Conservation (phyloP, 306 rosid genomes). For the Ceratonia siliqua region DNA sequence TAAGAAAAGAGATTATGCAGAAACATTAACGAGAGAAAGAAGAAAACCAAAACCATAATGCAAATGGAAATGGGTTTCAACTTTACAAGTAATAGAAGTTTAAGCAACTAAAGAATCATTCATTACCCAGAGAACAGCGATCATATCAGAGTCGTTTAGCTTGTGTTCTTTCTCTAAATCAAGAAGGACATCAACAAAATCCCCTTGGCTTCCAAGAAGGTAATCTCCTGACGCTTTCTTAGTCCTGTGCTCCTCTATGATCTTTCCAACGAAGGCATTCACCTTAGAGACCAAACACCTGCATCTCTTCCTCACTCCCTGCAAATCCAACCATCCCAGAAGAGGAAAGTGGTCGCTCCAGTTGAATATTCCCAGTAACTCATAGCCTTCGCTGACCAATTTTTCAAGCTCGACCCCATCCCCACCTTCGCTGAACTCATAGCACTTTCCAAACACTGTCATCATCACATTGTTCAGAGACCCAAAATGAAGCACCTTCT, state of each 20-base stretch:
- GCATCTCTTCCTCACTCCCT: slow-evolving; percentile 71
- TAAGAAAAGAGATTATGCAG: neutral
- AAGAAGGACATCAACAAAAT: slow-evolving; percentile 83
- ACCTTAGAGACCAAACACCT: slow-evolving; percentile 54
- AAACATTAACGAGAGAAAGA: too few species aligned
- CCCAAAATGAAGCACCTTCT: slow-evolving; percentile 58
- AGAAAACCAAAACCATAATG: too few species aligned
- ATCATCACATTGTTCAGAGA: slow-evolving; percentile 71
- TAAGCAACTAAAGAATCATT: neutral
- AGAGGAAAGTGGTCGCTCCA: slow-evolving; percentile 81
- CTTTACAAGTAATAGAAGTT: neutral
- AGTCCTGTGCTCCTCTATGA: slow-evolving; percentile 57
- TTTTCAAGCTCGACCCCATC: slow-evolving; percentile 50
- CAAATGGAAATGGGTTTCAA: too few species aligned
- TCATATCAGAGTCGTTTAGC: slow-evolving; percentile 69
- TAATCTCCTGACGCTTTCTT: slow-evolving; percentile 24
- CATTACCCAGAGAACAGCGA: slow-evolving; percentile 82
- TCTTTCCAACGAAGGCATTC: slow-evolving; percentile 61
- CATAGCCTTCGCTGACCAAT: slow-evolving; percentile 78
- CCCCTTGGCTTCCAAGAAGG: slow-evolving; percentile 31
- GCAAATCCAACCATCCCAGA: slow-evolving; percentile 65
- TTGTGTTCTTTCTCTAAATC: slow-evolving; percentile 59
- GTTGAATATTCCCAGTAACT: slow-evolving; percentile 67
- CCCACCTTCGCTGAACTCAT: slow-evolving; percentile 43
- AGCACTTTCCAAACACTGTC: slow-evolving; percentile 71